phyloP scores from a whole-genome alignment of 441 rosid species.

The Flueggea neowawraea region DNA sequence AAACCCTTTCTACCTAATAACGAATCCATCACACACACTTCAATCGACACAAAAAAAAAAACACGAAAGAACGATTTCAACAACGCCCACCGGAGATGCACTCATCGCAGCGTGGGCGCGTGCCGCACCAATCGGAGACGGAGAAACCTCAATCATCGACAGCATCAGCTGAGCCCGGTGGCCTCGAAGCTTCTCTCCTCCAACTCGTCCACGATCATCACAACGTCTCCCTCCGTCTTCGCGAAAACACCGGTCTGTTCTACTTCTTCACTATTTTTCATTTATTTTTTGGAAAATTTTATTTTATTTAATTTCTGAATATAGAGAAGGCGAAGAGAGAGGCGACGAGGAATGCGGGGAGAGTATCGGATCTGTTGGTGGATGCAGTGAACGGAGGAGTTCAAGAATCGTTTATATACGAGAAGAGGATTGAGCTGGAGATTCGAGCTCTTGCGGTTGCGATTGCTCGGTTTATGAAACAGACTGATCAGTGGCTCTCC shows the following conservation, averaged over 20 bases:
- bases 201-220: conserved; percentile 60
- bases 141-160: conserved; percentile 25
- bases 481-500: conserved; percentile 71
- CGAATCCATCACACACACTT: too few relatives aligned
- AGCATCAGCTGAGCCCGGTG: conserved; percentile 19
- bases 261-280: background rate
- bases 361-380: conserved; percentile 63
- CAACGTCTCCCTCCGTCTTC: conserved; percentile 45
- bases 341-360: conserved; percentile 47
- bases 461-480: conserved; percentile 53
- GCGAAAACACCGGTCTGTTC: conserved; percentile 49
- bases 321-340: conserved; percentile 71
- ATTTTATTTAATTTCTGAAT: background rate
- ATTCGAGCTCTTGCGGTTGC: conserved; percentile 55
- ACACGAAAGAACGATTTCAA: too few relatives aligned
- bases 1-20: too few relatives aligned
- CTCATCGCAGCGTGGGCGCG: conserved; percentile 42
- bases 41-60: too few relatives aligned
- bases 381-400: conserved; percentile 81
- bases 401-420: conserved; percentile 56
- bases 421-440: conserved; percentile 72
- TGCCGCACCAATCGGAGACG: conserved; percentile 13
- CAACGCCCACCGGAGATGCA: conserved; percentile 17
- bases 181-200: conserved; percentile 59
- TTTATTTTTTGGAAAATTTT: background rate